Evolutionary conservation across 306 rosid species (phyloP), one percentile per base, ranked within the genome.

Genomic region (Cicer arietinum): DNA sequence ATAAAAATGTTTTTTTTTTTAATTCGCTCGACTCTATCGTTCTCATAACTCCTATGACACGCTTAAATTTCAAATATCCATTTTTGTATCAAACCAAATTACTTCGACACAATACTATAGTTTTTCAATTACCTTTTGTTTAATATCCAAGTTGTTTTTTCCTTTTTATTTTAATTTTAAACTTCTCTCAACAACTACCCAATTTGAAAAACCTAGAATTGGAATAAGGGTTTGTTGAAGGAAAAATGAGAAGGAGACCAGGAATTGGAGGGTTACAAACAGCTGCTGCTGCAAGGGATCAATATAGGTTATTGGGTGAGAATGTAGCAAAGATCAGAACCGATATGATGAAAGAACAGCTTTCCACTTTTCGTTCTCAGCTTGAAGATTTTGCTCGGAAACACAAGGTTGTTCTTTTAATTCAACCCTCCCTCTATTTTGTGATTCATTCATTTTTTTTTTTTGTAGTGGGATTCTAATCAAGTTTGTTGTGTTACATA

Each of bases 321-420:
- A 94, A 94, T 90, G 98, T 94, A 0, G 98, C 98, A 16, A 92
- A 90, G 89, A 84, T 94, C 61, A 83, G 97, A 85, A 90, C 97
- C 41, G 96, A 94, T 85, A 78, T 91, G 80, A 82, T 94, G 97
- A 92, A 90, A 87, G 98, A 90, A 47, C 99, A 94, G 74, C 99
- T 92, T 54, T 81, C 89, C 54, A 94, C 97, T 1, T 94, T 94
- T 76, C 94, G 96, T 35, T 85, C 91, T 48, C 99, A 94, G 82
- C 88, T 94, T 25, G 99, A 94, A 86, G 99, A 94, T 51, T 94
- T 94, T 50, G 96, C 99, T 67, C 92, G 97, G 35, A 94, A 94
- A 52, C 97, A 94, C 79, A 94, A 94, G 97, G 97, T 89, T 35
- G 0, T 3, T 22, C 5, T 50, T 30, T 50, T 42, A 6, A 72